Evolutionary conservation across 1,284 basidiomycete species (phyloP).

Genomic region (Macrocystidia cucumis): DNA sequence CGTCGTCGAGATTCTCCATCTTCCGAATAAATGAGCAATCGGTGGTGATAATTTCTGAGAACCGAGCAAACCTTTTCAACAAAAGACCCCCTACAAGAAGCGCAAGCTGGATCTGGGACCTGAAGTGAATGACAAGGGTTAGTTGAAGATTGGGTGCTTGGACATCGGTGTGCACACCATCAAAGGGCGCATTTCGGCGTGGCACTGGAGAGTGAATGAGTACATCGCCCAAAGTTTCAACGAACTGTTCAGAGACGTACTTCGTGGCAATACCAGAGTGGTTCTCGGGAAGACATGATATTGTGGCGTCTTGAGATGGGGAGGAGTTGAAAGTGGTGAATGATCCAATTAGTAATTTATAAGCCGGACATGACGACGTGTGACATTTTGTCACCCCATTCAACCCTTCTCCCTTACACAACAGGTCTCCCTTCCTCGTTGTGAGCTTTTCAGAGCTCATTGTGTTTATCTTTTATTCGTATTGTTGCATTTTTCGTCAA

Average conservation of each 20-base stretch:
- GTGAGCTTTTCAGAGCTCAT: neutral
- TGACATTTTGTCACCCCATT: slow-evolving; percentile 48
- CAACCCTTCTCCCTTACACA: too few relatives aligned
- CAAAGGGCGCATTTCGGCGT: slow-evolving; percentile 71
- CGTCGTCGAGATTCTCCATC: slow-evolving; percentile 67
- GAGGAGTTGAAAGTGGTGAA: slow-evolving; percentile 5
- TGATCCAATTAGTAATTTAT: neutral
- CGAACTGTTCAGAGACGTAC: slow-evolving; percentile 27
- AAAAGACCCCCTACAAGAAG: slow-evolving; percentile 64
- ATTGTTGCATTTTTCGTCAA: too few relatives aligned
- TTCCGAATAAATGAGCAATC: slow-evolving; percentile 18
- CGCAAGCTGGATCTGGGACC: slow-evolving; percentile 71
- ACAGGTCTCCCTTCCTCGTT: slow-evolving; percentile 8
- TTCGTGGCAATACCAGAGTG: slow-evolving; percentile 75
- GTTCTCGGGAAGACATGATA: slow-evolving; percentile 68
- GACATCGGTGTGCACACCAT: slow-evolving; percentile 57
- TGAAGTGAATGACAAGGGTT: slow-evolving; percentile 15
- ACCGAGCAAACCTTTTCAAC: slow-evolving; percentile 58
- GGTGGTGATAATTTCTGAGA: neutral
- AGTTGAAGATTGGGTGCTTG: neutral
- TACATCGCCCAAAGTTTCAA: slow-evolving; percentile 7
- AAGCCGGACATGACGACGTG: slow-evolving; percentile 15
- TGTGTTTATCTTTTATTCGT: too few relatives aligned
- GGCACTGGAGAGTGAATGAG: slow-evolving; percentile 40
- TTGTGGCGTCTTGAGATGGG: slow-evolving; percentile 6